Base-by-base conservation (phyloP, 148 eudicot genomes). In the Vaccinium darrowii region DNA sequence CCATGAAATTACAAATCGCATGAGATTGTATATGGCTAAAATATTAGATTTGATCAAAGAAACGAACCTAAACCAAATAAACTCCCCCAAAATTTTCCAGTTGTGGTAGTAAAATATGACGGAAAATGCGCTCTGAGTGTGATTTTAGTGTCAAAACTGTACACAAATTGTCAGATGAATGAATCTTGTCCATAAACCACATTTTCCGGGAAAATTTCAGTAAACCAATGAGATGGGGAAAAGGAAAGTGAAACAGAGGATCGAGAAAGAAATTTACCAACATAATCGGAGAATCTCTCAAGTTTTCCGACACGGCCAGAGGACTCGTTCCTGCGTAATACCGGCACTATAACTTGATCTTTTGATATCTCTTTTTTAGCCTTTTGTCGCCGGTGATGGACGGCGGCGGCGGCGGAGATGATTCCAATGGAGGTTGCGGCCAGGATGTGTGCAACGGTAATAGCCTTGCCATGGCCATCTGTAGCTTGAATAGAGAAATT, bases 271-370 rank as follows among this genome's bases (percentile, higher is more conserved):
- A 78, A 78, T 19, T 71, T 92, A 94, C 99, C 99, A 88, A 94
- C 94, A 88, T 96, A 96, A 73, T 89, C 88, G 75, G 99, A 92
- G 88, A 96, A 96, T 80, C 87, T 93, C 79, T 96, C 99, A 60
- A 92, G 90, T 23, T 81, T 92, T 33, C 89, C 94, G 82, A 83
- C 67, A 30, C 92, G 94, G 49, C 95, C 90, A 11, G 98, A 69
- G 0, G 74, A 94, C 50, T 89, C 95, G 3, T 85, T 83, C 63
- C 82, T 78, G 33, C 86, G 81, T 2, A 93, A 49, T 50, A 54
- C n/a, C 39, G 98, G 98, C 62, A 86, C 89, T 57, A 93, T 58
- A 13, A 11, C 18, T 33, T 77, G 57, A 80, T 89, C 81, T n/a
- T 77, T 71, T 8, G 85, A 52, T 1, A 49, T 11, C 1, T 27